These are phyloP conservation scores for Clitopilus passeckerianus DNA, from an alignment of 768 basidiomycete genomes.

Conservation along the genomic window DNA sequence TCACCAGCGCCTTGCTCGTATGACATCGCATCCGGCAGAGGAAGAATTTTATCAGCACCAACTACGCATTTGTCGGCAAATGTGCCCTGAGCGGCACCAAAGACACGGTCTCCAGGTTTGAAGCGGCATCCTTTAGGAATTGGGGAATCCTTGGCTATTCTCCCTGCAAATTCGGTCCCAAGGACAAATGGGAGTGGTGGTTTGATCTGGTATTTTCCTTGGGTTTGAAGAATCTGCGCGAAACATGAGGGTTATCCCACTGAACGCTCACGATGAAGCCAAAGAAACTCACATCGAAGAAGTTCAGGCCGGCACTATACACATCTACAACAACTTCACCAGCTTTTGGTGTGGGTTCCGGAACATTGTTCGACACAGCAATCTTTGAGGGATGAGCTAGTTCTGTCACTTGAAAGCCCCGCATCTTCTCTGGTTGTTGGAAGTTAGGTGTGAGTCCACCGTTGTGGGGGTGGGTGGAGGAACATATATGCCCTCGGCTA, in stretches of 20 bases:
- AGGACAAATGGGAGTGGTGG: constrained; percentile 83
- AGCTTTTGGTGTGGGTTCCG: constrained; percentile 48
- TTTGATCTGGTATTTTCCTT: constrained; percentile 86
- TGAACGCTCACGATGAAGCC: background rate
- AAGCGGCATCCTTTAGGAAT: constrained; percentile 78
- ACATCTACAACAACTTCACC: constrained; percentile 72
- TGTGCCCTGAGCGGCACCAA: constrained; percentile 76
- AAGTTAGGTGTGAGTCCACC: constrained; percentile 30
- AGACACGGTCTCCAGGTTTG: constrained; percentile 82
- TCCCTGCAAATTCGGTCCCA: constrained; percentile 84
- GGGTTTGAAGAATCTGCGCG: constrained; percentile 71
- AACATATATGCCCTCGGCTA: background rate
- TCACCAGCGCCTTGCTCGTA: constrained; percentile 84
- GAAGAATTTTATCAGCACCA: constrained; percentile 43
- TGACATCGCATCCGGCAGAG: constrained; percentile 69
- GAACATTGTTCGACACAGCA: constrained; percentile 42
- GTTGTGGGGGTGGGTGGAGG: background rate
- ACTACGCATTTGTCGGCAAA: constrained; percentile 74
- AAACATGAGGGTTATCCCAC: constrained; percentile 6
- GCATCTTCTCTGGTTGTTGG: constrained; percentile 59
- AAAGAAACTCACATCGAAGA: constrained; percentile 52
- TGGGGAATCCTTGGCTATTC: constrained; percentile 61
- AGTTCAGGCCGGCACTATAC: constrained; percentile 72
- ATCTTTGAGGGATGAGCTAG: constrained; percentile 68
- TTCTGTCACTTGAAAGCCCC: constrained; percentile 70